Conservation (phyloP, 2,329 filamentous ascomycete genomes). For the Fusarium incarnatum region DNA sequence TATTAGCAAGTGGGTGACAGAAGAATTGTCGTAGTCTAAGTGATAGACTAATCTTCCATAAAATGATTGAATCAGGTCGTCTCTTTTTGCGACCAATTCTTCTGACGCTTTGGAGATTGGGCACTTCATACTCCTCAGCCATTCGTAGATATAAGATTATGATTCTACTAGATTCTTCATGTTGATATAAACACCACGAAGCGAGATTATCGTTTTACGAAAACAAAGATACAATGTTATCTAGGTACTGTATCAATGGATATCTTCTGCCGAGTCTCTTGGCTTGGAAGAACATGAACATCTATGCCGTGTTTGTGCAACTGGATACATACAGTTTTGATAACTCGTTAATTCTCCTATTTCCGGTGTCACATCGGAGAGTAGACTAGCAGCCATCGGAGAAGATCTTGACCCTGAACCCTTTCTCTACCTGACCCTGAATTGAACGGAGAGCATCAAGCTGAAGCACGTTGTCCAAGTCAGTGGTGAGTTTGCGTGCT, state of each 20-base stretch:
- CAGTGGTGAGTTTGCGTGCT: conserved; percentile 38
- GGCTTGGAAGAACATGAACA: neutral
- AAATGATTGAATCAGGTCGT: too few species aligned
- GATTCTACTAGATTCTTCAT: neutral
- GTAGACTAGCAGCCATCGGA: conserved; percentile 8
- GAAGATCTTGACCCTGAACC: conserved; percentile 14
- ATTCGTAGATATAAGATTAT: neutral
- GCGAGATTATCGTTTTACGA: neutral
- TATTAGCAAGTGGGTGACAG: too few species aligned
- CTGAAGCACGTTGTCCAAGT: conserved; percentile 30
- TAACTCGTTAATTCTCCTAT: conserved; percentile 3
- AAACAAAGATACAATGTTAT: neutral
- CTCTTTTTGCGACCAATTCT: too few species aligned
- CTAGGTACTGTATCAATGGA: neutral
- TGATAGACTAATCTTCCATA: too few species aligned
- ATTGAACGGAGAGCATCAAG: conserved; percentile 20
- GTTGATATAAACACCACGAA: neutral
- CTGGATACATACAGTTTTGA: neutral
- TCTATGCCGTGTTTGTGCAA: conserved; percentile 23
- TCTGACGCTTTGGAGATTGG: too few species aligned
- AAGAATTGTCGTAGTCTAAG: too few species aligned
- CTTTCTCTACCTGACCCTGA: neutral
- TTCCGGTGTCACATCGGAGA: neutral
- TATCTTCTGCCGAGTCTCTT: neutral
- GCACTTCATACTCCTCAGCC: neutral